phyloP scores from a whole-genome alignment of 306 rosid species.

The Cicer arietinum region DNA sequence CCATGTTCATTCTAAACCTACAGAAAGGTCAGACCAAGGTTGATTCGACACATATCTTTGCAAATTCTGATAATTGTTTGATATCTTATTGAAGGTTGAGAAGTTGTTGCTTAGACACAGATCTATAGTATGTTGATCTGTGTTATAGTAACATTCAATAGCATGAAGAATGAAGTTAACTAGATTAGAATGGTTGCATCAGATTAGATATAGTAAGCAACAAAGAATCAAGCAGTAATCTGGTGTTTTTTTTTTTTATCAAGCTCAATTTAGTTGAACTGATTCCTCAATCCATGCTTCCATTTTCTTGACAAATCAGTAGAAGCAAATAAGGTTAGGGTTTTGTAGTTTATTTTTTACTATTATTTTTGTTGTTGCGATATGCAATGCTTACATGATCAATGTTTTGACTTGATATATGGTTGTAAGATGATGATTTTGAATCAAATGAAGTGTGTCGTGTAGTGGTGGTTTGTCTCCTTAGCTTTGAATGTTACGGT shows the following conservation, averaged over 20 bases:
- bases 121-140: not conserved
- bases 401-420: not conserved
- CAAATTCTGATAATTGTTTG: conserved; percentile 14
- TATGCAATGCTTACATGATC: not conserved
- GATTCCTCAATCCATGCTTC: conserved; percentile 4
- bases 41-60: not conserved
- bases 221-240: not conserved
- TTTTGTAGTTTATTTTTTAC: not conserved
- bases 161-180: conserved; percentile 9
- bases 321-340: conserved; percentile 53
- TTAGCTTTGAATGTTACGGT: not conserved
- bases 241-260: not conserved
- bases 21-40: not conserved
- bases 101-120: conserved; percentile 9
- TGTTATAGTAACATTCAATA: not conserved
- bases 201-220: not conserved
- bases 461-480: conserved; percentile 12
- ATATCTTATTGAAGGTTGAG: not conserved
- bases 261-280: conserved; percentile 1
- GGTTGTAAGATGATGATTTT: conserved; percentile 32
- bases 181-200: not conserved
- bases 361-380: not conserved
- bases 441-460: conserved; percentile 7
- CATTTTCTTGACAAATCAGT: conserved; percentile 28
- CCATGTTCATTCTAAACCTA: conserved; percentile 12